Percentiles rank a stretch among this genome's conserved stretches.
Conservation (phyloP, 148 eudicot genomes). For the Polygonum maritimum region DNA sequence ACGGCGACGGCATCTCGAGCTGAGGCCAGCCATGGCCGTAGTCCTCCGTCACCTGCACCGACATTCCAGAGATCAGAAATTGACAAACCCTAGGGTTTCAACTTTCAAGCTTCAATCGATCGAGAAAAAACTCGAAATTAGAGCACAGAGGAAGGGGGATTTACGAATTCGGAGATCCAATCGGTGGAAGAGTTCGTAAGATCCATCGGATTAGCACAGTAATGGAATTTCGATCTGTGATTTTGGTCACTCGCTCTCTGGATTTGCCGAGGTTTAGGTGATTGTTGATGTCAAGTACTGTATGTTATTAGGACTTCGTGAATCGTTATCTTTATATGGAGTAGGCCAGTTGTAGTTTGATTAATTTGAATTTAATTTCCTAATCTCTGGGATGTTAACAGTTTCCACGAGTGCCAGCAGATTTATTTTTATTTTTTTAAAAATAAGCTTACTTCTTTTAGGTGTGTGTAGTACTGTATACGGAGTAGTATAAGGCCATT, state of each 20-base stretch:
- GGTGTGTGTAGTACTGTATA: no score
- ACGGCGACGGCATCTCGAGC: neutral
- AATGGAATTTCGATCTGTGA: neutral
- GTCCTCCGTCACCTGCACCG: neutral
- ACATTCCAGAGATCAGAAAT: neutral
- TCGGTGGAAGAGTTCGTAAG: neutral
- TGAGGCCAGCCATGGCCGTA: neutral
- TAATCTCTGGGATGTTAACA: neutral
- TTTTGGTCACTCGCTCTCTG: neutral
- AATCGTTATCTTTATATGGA: neutral
- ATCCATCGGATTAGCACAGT: neutral
- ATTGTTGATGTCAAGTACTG: neutral
- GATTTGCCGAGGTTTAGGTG: neutral
- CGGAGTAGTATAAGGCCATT: no score
- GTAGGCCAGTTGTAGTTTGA: neutral
- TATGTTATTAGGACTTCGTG: neutral
- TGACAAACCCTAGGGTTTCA: neutral
- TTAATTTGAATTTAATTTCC: neutral
- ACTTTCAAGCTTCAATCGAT: neutral
- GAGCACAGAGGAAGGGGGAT: neutral
- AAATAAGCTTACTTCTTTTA: neutral
- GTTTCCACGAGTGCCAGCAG: neutral
- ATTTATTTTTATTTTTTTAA: neutral
- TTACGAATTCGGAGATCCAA: slow-evolving; percentile 5
- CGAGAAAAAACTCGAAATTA: no score